These are phyloP conservation scores for Dovyalis caffra DNA, from an alignment of 345 rosid species.

Conservation along the genomic window DNA sequence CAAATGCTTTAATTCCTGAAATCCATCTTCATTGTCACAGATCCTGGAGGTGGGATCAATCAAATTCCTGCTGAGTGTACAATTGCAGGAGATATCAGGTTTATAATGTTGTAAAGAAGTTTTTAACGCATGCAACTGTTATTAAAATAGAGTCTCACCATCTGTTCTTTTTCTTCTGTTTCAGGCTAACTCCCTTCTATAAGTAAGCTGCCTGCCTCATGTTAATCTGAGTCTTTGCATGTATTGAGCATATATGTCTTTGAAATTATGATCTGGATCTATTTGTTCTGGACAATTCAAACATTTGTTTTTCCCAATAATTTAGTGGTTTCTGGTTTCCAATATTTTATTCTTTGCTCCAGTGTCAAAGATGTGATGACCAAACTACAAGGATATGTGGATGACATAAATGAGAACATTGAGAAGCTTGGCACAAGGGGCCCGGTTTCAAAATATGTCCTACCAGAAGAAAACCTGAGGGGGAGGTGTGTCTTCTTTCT, in stretches of 20 bases:
- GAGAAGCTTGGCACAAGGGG: conserved; percentile 69
- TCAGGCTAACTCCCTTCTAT: conserved; percentile 96
- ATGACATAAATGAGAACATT: conserved; percentile 72
- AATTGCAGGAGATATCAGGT: conserved; percentile 93
- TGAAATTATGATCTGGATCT: not conserved
- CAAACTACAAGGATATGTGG: conserved; percentile 78
- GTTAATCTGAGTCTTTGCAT: not conserved
- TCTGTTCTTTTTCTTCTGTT: conserved; percentile 13
- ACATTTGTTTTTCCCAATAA: not conserved
- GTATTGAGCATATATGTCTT: not conserved
- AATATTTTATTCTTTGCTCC: conserved; percentile 20
- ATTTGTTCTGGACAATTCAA: not conserved
- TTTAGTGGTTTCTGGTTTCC: conserved; percentile 14
- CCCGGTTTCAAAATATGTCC: conserved; percentile 83
- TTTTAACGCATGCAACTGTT: not conserved
- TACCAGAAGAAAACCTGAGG: conserved; percentile 70
- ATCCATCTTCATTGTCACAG: conserved; percentile 35
- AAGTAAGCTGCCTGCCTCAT: conserved; percentile 52
- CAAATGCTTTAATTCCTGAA: conserved; percentile 20
- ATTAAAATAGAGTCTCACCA: conserved; percentile 8
- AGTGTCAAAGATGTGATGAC: conserved; percentile 67
- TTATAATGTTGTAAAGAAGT: conserved; percentile 14
- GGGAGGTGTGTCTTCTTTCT: conserved; percentile 59
- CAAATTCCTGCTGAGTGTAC: conserved; percentile 96
- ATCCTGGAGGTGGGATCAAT: conserved; percentile 98